Percentiles rank a stretch among this genome's conserved stretches.
phyloP scores from a whole-genome alignment of 2,329 filamentous ascomycete species.

The Emericellopsis cladophorae region DNA sequence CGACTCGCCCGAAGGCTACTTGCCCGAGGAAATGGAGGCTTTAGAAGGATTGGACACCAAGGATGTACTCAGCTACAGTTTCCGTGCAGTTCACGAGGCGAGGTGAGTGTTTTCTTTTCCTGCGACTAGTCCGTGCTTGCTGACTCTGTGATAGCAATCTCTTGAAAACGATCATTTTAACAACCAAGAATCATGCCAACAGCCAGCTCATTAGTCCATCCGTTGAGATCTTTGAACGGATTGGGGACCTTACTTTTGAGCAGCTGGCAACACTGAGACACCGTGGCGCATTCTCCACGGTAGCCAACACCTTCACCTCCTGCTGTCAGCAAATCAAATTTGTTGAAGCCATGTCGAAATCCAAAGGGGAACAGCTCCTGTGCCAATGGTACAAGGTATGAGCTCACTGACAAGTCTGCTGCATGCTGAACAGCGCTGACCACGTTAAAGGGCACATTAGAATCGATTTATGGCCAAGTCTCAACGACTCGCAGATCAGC shows the following conservation, averaged over 20 bases:
- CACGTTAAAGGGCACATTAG: slow-evolving; percentile 42
- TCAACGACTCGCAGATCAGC: slow-evolving; percentile 85
- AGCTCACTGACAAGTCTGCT: too few species aligned
- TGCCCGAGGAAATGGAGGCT: slow-evolving; percentile 64
- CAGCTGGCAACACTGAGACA: slow-evolving; percentile 78
- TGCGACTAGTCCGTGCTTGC: background rate
- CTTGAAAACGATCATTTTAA: slow-evolving; percentile 48
- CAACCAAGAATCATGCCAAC: slow-evolving; percentile 33
- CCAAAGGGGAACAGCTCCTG: slow-evolving; percentile 33
- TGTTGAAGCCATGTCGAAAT: slow-evolving; percentile 14
- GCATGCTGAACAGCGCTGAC: slow-evolving; percentile 4
- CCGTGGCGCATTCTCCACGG: slow-evolving; percentile 85
- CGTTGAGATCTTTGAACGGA: slow-evolving; percentile 42
- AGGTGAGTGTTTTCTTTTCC: slow-evolving; percentile 42
- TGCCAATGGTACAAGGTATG: slow-evolving; percentile 57
- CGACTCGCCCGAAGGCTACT: slow-evolving; percentile 85
- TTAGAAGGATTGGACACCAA: slow-evolving; percentile 67
- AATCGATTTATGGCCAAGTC: slow-evolving; percentile 60
- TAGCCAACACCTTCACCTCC: slow-evolving; percentile 72
- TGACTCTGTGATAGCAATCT: slow-evolving; percentile 45
- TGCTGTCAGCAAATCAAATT: slow-evolving; percentile 59
- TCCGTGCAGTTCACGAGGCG: slow-evolving; percentile 87
- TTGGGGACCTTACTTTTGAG: slow-evolving; percentile 66
- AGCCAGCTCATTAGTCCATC: slow-evolving; percentile 32
- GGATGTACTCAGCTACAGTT: slow-evolving; percentile 86